Evolutionary conservation across 108 stramenopile species (phyloP), one percentile per base, ranked within the genome.

Genomic region (Stephanodiscus minutulus): DNA sequence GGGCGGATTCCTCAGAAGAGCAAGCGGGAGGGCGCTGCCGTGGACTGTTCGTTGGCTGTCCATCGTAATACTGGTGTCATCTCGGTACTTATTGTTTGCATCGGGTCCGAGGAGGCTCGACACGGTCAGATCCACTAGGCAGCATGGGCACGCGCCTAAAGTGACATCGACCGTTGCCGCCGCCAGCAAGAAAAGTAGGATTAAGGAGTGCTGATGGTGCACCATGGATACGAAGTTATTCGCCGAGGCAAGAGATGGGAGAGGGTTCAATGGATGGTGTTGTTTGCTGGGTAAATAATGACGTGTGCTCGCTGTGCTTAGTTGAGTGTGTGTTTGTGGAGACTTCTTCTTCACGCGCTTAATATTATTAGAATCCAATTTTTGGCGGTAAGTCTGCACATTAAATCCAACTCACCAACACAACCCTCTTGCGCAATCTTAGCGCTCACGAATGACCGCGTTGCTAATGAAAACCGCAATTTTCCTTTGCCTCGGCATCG

Each of bases 71-170:
- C 5, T 29, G 9, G 6, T 37, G n/a, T 24, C 48, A 24, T 43
- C 31, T n/a, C 49, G 65, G 39, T 41, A 8, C 1, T 37, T 49
- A 2, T 36, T 11, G 28, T 36, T 54, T 27, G 13, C 53, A 68
- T 68, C 12, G 13, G 36, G 36, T 8, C 49, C 41, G 9, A 62
- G 29, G 15, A 50, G 8, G 28, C 48, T 24, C 22, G 31, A 13
- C 21, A 39, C 0, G 12, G 61, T 61, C 11, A 68, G 17, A 9
- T 76, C 58, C 1, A 62, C 15, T 9, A 76, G 44, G 37, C 75
- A 76, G 47, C 68, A 76, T 46, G 69, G 67, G 75, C 75, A 76
- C 5, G 75, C 75, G 41, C 55, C 68, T 47, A 28, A 28, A 33
- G 58, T 43, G 22, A 49, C 25, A 41, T 44, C 31, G n/a, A 35